A percentile compares a stretch with the other conserved stretches of the same genome.
Conservation (phyloP, 371 early-diverging fungal genomes). For the Batrachochytrium dendrobatidis region DNA sequence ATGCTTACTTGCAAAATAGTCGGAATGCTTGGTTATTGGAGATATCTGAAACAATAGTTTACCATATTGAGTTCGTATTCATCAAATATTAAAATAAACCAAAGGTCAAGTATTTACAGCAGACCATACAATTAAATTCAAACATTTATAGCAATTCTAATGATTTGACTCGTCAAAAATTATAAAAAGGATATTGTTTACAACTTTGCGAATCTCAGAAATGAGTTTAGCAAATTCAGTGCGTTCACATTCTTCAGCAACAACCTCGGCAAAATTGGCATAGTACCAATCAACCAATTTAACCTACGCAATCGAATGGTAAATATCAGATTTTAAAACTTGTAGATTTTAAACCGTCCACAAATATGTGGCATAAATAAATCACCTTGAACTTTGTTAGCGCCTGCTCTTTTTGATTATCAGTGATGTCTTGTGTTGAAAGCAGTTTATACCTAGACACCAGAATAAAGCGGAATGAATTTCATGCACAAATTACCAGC, state of each 20-base stretch:
- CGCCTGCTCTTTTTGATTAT: conserved; percentile 22
- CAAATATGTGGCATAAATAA: too few relatives aligned
- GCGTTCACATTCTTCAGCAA: conserved; percentile 37
- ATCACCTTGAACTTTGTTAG: conserved; percentile 19
- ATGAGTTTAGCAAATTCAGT: conserved; percentile 36
- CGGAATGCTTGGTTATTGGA: conserved; percentile 20
- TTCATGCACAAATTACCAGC: too few relatives aligned
- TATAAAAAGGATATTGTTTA: conserved; percentile 9
- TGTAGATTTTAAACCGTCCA: not conserved
- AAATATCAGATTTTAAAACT: not conserved
- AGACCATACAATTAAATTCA: not conserved
- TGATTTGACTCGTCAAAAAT: not conserved
- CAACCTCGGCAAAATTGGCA: conserved; percentile 35
- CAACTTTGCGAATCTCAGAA: conserved; percentile 20
- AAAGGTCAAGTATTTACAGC: not conserved
- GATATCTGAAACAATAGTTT: conserved; percentile 32
- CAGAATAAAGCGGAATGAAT: not conserved
- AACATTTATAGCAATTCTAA: not conserved
- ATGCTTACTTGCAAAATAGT: conserved; percentile 28
- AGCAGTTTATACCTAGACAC: conserved; percentile 11
- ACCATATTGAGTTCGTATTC: conserved; percentile 15
- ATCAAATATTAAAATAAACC: not conserved
- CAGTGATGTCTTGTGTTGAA: conserved; percentile 15
- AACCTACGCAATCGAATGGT: conserved; percentile 13
- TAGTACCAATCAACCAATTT: conserved; percentile 41